Conservation (phyloP, 2,329 filamentous ascomycete species). For the Helotiales sp. region DNA sequence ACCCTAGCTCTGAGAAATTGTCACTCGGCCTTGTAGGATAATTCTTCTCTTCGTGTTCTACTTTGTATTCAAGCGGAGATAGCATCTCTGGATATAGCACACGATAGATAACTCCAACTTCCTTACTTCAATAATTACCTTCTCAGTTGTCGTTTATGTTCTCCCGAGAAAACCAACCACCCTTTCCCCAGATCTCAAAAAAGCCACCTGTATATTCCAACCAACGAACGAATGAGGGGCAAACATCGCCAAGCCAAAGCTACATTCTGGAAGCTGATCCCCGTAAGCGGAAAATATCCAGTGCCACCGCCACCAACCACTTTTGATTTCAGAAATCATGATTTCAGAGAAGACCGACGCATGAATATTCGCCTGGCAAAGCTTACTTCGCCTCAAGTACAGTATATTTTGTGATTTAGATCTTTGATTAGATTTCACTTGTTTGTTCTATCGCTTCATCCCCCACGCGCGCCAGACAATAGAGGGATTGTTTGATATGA, state of each 20-base stretch:
- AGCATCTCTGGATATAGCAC: too few species aligned
- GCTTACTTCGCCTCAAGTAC: neutral
- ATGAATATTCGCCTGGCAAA: neutral
- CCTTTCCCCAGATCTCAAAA: neutral
- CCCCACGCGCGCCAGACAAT: too few species aligned
- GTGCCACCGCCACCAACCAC: neutral
- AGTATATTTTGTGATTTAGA: too few species aligned
- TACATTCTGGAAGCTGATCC: conserved; percentile 5
- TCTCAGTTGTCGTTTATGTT: too few species aligned
- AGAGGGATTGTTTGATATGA: neutral
- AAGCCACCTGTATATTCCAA: neutral
- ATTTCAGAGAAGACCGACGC: neutral
- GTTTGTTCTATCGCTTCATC: too few species aligned
- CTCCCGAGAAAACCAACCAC: neutral
- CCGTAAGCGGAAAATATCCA: neutral
- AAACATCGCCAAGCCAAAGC: neutral
- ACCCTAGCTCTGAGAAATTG: neutral
- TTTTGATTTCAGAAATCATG: neutral
- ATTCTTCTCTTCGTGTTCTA: too few species aligned
- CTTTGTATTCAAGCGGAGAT: too few species aligned
- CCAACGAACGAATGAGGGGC: neutral
- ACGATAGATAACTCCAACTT: neutral
- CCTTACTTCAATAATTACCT: too few species aligned
- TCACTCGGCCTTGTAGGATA: neutral
- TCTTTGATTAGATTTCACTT: too few species aligned